Evolutionary conservation across 805 yeast species (phyloP).

Genomic region (Candida verbasci): DNA sequence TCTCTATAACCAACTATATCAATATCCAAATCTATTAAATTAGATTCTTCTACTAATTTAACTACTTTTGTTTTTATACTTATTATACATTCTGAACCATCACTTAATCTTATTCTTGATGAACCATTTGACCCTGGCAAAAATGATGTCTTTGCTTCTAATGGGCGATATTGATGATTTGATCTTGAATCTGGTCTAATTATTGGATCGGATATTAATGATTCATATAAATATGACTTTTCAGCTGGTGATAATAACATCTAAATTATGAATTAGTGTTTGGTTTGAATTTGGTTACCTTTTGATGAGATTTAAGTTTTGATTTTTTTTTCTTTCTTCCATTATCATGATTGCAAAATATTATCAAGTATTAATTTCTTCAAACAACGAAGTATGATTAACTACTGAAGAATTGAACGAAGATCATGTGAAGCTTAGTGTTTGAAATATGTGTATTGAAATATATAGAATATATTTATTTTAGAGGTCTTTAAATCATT

Average conservation of each 20-base stretch:
- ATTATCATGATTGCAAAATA: too few species aligned
- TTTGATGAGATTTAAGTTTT: too few species aligned
- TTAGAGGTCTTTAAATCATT: too few species aligned
- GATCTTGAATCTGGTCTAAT: constrained; percentile 84
- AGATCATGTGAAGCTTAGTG: too few species aligned
- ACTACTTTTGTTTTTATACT: constrained; percentile 87
- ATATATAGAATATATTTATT: too few species aligned
- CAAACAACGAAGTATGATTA: too few species aligned
- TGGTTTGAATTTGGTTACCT: too few species aligned
- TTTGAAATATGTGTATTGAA: too few species aligned
- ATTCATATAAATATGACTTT: constrained; percentile 69
- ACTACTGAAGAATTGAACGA: too few species aligned
- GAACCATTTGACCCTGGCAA: constrained; percentile 91
- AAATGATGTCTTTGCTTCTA: constrained; percentile 77
- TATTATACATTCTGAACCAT: constrained; percentile 91
- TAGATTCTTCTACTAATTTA: constrained; percentile 24
- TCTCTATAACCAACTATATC: constrained; percentile 80
- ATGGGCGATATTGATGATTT: constrained; percentile 72
- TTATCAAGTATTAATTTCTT: too few species aligned
- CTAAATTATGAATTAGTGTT: too few species aligned
- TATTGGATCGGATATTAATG: constrained; percentile 55
- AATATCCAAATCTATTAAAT: constrained; percentile 68
- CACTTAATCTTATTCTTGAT: constrained; percentile 76
- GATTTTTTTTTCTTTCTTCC: too few species aligned
- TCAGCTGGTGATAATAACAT: constrained; percentile 63